Conservation (phyloP, 1,284 basidiomycete species). For the Cryptococcus jaspeensis region DNA sequence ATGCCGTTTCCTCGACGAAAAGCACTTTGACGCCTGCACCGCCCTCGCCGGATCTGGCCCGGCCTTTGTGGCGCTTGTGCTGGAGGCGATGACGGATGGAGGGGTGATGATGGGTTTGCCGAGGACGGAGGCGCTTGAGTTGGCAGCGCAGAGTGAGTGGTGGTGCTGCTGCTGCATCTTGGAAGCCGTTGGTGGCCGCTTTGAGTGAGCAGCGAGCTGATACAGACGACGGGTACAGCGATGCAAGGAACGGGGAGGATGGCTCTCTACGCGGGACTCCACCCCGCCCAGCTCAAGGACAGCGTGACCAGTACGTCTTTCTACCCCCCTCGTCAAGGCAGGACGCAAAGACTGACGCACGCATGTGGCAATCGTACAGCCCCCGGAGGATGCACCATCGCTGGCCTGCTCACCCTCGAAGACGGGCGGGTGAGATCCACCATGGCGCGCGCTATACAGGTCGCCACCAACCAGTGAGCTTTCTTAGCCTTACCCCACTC, state of each 20-base stretch:
- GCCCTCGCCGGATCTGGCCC: conserved; percentile 95
- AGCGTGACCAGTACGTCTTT: conserved; percentile 86
- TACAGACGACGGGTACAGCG: conserved; percentile 57
- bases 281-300: conserved; percentile 97
- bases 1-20: conserved; percentile 91
- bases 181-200: too few species aligned
- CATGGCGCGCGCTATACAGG: conserved; percentile 91
- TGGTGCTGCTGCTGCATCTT: background rate
- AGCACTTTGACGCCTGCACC: conserved; percentile 97
- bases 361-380: conserved; percentile 58
- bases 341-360: too few species aligned
- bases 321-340: too few species aligned
- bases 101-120: conserved; percentile 99
- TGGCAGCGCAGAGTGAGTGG: conserved; percentile 90
- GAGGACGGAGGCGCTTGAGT: conserved; percentile 84
- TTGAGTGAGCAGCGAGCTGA: conserved; percentile 1
- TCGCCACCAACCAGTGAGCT: conserved; percentile 71
- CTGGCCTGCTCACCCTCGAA: conserved; percentile 89
- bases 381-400: conserved; percentile 97
- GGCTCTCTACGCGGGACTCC: conserved; percentile 81
- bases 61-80: conserved; percentile 92
- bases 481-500: background rate
- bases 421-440: conserved; percentile 92
- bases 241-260: conserved; percentile 96
- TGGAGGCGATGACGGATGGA: conserved; percentile 98